phyloP scores from a whole-genome alignment of 371 early-diverging fungal genomes.

The Phascolomyces articulosus region DNA sequence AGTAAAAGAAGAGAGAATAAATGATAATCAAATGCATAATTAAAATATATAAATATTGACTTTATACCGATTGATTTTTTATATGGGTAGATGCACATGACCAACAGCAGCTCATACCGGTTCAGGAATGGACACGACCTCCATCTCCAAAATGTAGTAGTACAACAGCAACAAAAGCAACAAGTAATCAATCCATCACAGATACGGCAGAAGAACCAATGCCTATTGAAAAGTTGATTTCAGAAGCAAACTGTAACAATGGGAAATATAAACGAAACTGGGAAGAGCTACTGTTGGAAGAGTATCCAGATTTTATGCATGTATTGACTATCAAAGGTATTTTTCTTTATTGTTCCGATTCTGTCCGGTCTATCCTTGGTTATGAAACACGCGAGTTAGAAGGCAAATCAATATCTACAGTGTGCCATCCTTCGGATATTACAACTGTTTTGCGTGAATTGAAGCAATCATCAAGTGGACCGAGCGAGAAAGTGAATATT shows the following conservation, averaged over 20 bases:
- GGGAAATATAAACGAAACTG: constrained; percentile 30
- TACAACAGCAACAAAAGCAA: too few relatives aligned
- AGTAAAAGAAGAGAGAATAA: background rate
- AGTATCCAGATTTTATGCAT: constrained; percentile 59
- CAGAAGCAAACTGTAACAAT: constrained; percentile 35
- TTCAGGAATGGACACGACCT: constrained; percentile 23
- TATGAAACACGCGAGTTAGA: constrained; percentile 51
- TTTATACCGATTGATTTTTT: too few relatives aligned
- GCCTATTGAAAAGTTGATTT: constrained; percentile 33
- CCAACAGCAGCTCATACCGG: too few relatives aligned
- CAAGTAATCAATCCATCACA: background rate
- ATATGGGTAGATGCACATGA: background rate
- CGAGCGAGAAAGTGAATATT: constrained; percentile 48
- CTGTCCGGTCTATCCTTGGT: constrained; percentile 44
- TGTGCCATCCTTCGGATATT: constrained; percentile 68
- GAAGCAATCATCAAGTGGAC: constrained; percentile 39
- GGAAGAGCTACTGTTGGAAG: constrained; percentile 40
- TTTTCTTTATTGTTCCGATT: constrained; percentile 61
- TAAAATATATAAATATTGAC: too few relatives aligned
- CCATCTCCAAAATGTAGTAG: background rate
- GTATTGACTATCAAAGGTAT: constrained; percentile 66
- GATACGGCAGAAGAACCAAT: constrained; percentile 15
- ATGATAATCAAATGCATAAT: too few relatives aligned
- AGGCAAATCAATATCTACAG: constrained; percentile 38
- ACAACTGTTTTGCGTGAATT: constrained; percentile 66